Conservation (phyloP, 257 asterid species). For the Dorcoceras hygrometricum region DNA sequence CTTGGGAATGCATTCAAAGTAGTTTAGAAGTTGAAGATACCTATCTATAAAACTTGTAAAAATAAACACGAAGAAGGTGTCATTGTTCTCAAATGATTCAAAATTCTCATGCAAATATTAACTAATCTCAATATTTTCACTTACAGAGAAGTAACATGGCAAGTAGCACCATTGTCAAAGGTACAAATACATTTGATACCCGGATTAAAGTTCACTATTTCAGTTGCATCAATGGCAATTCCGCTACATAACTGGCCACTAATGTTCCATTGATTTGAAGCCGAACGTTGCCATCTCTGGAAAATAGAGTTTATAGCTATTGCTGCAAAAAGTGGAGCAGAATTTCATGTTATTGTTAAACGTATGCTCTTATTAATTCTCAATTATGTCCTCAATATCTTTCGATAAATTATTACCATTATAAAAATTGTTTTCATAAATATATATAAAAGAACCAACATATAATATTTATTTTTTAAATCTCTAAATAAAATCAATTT, state of each 20-base stretch:
- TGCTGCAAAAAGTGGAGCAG: constrained; percentile 25
- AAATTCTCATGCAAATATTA: background rate
- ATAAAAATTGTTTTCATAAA: too few species aligned
- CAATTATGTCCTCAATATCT: too few species aligned
- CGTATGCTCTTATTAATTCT: too few species aligned
- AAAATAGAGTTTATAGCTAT: constrained; percentile 40
- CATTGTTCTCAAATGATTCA: too few species aligned
- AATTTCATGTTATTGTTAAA: background rate
- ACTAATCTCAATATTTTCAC: background rate
- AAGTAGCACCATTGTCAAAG: constrained; percentile 23
- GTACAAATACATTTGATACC: constrained; percentile 49
- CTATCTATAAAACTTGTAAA: background rate
- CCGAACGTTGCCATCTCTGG: constrained; percentile 34
- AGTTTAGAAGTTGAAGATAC: background rate
- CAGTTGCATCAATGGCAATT: constrained; percentile 34
- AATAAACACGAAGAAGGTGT: background rate
- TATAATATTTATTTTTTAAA: too few species aligned
- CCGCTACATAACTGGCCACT: constrained; percentile 49
- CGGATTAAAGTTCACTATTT: constrained; percentile 28
- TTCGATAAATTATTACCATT: too few species aligned
- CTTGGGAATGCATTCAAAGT: background rate
- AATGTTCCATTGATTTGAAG: constrained; percentile 40
- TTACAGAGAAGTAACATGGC: constrained; percentile 49
- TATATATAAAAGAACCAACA: too few species aligned
- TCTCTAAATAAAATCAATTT: too few species aligned